A percentile compares a stretch with the other conserved stretches of the same genome.
phyloP scores from a whole-genome alignment of 768 basidiomycete genomes.

The Clavulina sp. region DNA sequence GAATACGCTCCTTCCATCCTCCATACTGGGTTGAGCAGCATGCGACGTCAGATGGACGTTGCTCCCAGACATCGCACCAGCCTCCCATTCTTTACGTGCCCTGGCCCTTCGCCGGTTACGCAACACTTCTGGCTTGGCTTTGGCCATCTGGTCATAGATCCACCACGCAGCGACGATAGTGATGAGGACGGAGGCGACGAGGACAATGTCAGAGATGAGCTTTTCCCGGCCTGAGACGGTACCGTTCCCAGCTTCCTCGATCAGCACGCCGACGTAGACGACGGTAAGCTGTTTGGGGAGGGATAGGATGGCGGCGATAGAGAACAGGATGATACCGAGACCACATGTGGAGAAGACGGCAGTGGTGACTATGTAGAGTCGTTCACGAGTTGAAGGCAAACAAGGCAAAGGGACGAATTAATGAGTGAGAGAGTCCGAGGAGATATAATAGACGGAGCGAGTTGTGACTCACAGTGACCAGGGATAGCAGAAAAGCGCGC shows the following conservation, averaged over 20 bases:
- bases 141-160: conserved; percentile 48
- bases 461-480: conserved; percentile 45
- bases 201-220: conserved; percentile 50
- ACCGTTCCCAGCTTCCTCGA: conserved; percentile 17
- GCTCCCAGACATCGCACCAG: neutral
- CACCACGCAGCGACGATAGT: conserved; percentile 74
- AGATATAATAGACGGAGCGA: conserved; percentile 11
- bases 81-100: neutral
- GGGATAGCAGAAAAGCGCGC: conserved; percentile 71
- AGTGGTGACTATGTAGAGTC: conserved; percentile 59
- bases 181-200: conserved; percentile 49
- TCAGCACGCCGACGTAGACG: conserved; percentile 60
- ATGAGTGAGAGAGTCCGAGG: neutral
- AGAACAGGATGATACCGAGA: conserved; percentile 63
- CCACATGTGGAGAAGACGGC: conserved; percentile 81
- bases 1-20: too few relatives aligned
- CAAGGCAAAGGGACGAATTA: neutral
- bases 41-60: neutral
- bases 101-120: conserved; percentile 4
- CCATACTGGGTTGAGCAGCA: too few relatives aligned
- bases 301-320: conserved; percentile 62
- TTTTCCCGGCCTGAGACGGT: conserved; percentile 29
- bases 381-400: conserved; percentile 1
- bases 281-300: conserved; percentile 84
- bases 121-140: conserved; percentile 10